phyloP scores from a whole-genome alignment of 768 basidiomycete genomes.

The Tubosaeta sp. region DNA sequence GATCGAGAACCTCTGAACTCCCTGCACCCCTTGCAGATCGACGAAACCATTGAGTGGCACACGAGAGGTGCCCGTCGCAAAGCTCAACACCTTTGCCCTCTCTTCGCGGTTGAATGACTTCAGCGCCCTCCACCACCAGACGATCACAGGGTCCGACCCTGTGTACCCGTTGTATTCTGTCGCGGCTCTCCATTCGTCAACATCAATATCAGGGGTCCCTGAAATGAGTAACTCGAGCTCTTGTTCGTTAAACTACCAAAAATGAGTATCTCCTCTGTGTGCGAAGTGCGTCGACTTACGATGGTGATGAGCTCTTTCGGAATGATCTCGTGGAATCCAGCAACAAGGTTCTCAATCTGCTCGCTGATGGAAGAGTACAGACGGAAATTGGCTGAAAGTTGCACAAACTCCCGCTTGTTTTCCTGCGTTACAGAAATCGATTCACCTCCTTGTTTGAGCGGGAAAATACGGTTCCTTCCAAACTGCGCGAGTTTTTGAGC shows the following conservation, averaged over 20 bases:
- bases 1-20: conserved; percentile 92
- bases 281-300: conserved; percentile 42
- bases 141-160: conserved; percentile 89
- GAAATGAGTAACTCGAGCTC: conserved; percentile 93
- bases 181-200: conserved; percentile 94
- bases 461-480: conserved; percentile 83
- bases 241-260: conserved; percentile 81
- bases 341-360: conserved; percentile 85
- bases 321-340: conserved; percentile 96
- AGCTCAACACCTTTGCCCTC: conserved; percentile 93
- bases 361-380: conserved; percentile 92
- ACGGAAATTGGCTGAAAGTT: conserved; percentile 90
- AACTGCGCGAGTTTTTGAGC: conserved; percentile 48
- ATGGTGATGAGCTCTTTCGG: conserved; percentile 94
- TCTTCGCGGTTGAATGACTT: conserved; percentile 98
- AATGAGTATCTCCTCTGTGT: neutral
- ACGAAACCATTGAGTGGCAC: conserved; percentile 94
- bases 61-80: conserved; percentile 89
- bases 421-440: conserved; percentile 88
- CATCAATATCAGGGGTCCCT: conserved; percentile 97
- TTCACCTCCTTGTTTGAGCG: conserved; percentile 83
- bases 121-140: conserved; percentile 99
- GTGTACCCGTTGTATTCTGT: conserved; percentile 89
- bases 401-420: conserved; percentile 95
- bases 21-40: conserved; percentile 93